Conservation (phyloP, 305 asterid genomes). For the Nicotiana rustica region DNA sequence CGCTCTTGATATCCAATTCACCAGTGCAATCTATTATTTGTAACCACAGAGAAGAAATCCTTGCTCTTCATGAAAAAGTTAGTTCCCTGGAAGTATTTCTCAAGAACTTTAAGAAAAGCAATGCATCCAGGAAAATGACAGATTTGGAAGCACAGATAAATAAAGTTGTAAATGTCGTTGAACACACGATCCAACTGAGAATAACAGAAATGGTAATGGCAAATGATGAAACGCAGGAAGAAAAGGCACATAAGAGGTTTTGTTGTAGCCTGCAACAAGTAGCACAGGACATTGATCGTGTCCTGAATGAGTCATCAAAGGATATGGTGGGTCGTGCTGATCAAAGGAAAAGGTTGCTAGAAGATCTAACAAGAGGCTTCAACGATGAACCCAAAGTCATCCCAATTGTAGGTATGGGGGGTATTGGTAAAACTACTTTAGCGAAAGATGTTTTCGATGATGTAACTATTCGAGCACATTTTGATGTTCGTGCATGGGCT, state of each 20-base stretch:
- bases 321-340: not conserved
- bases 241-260: not conserved
- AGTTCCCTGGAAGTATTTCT: not conserved
- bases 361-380: too few relatives aligned
- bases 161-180: not conserved
- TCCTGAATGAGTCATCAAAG: not conserved
- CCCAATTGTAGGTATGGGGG: too few relatives aligned
- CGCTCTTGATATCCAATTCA: not conserved
- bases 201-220: not conserved
- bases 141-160: not conserved
- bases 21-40: not conserved
- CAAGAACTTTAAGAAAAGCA: not conserved
- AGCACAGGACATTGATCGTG: not conserved
- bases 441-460: too few relatives aligned
- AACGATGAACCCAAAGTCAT: too few relatives aligned
- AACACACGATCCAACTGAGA: not conserved
- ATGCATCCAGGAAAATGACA: not conserved
- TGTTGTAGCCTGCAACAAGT: not conserved
- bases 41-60: constrained; percentile 1
- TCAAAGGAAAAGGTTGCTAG: too few relatives aligned
- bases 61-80: not conserved
- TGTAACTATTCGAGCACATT: too few relatives aligned
- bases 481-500: too few relatives aligned
- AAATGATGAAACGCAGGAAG: not conserved
- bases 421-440: too few relatives aligned